Conservation (phyloP, 1,139 yeast species). For the Scheffersomyces segobiensis region DNA sequence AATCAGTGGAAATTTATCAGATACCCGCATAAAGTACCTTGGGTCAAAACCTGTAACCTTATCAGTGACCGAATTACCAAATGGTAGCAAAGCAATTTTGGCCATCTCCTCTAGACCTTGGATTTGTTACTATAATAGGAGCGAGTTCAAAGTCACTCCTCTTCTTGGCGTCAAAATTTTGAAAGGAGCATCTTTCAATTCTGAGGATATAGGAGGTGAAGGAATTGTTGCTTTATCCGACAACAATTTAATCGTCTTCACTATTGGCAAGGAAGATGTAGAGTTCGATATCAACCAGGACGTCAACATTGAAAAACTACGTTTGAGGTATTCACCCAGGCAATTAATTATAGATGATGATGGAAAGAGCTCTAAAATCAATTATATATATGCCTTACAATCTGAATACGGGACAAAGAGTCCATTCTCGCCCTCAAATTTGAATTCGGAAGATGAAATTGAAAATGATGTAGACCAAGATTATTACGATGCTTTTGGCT, state of each 20-base stretch:
- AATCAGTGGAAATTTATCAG: conserved; percentile 62
- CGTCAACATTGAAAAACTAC: conserved; percentile 42
- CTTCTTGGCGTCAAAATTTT: conserved; percentile 31
- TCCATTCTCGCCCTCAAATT: conserved; percentile 18
- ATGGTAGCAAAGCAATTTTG: conserved; percentile 26
- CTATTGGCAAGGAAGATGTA: conserved; percentile 46
- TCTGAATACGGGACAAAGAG: conserved; percentile 44
- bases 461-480: conserved; percentile 22
- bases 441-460: conserved; percentile 7
- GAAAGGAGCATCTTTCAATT: conserved; percentile 53
- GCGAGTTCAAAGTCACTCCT: conserved; percentile 43
- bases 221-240: conserved; percentile 66
- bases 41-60: conserved; percentile 67
- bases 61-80: conserved; percentile 29
- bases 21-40: conserved; percentile 69
- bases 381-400: conserved; percentile 42
- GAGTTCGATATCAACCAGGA: conserved; percentile 44
- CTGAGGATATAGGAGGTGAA: conserved; percentile 62
- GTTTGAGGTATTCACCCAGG: conserved; percentile 56
- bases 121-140: conserved; percentile 25
- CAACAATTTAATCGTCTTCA: conserved; percentile 56
- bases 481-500: conserved; percentile 43
- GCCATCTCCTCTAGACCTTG: conserved; percentile 49
- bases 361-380: conserved; percentile 12
- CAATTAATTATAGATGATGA: conserved; percentile 31